Percentiles rank a stretch among this genome's conserved stretches.
Evolutionary conservation across 1,284 basidiomycete genomes (phyloP).

Genomic region (Wolfiporia cocos): DNA sequence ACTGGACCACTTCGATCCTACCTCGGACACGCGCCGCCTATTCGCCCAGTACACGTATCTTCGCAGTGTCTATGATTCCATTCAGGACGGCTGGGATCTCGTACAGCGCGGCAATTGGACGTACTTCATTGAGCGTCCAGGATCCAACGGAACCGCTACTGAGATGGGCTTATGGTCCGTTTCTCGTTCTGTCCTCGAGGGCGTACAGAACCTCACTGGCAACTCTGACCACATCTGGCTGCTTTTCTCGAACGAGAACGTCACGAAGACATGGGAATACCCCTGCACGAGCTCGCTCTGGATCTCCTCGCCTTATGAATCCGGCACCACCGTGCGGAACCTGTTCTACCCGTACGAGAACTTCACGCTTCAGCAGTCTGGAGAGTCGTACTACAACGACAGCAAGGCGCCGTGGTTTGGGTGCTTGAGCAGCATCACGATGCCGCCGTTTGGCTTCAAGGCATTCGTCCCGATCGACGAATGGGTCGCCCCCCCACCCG

Average conservation of each 20-base stretch:
- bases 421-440: slow-evolving; percentile 59
- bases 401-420: slow-evolving; percentile 60
- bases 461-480: slow-evolving; percentile 62
- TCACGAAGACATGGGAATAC: slow-evolving; percentile 55
- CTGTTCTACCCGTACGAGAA: slow-evolving; percentile 79
- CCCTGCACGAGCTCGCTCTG: slow-evolving; percentile 53
- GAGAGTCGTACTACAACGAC: slow-evolving; percentile 52
- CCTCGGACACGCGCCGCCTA: slow-evolving; percentile 66
- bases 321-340: slow-evolving; percentile 61
- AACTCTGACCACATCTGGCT: slow-evolving; percentile 74
- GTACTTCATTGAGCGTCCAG: slow-evolving; percentile 66
- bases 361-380: slow-evolving; percentile 61
- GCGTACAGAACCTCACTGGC: slow-evolving; percentile 51
- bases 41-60: slow-evolving; percentile 71
- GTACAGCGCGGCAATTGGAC: slow-evolving; percentile 83
- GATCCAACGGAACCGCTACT: slow-evolving; percentile 73
- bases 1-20: slow-evolving; percentile 90
- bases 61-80: slow-evolving; percentile 58
- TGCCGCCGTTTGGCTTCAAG: slow-evolving; percentile 79
- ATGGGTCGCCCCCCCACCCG: slow-evolving; percentile 68
- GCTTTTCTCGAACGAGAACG: slow-evolving; percentile 81
- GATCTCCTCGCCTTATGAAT: slow-evolving; percentile 73
- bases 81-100: slow-evolving; percentile 83
- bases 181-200: slow-evolving; percentile 54
- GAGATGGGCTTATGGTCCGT: slow-evolving; percentile 87